Base-by-base conservation (phyloP, 2,329 filamentous ascomycete species). In the Madurella mycetomatis region DNA sequence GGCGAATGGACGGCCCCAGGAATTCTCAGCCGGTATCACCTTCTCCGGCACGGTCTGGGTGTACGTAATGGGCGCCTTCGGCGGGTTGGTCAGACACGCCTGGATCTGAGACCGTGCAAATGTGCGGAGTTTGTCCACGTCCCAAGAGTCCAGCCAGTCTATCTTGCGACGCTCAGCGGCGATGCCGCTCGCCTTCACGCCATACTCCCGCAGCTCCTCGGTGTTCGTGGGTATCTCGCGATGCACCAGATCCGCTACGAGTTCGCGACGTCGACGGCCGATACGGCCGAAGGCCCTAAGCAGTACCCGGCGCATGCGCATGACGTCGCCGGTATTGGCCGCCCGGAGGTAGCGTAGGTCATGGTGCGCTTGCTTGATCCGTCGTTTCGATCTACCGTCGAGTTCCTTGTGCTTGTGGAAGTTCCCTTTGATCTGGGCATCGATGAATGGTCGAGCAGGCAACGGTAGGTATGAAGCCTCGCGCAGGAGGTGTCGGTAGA, bases 401-500 rank as follows among this genome's bases (percentile, higher is more conserved):
- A 73, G 60, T 12, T 62, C 25, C 4, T 60, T 66, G 57, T 75
- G 68, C 2, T 67, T 66, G n/a, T 72, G 73, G 62, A 83, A 85
- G 34, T 74, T 73, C 8, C 61, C 55, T 48, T 70, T 69, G 44
- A 84, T 76, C 34, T 70, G 70, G 7, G 69, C 61, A 44, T 70
- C 64, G 50, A 80, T 68, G 51, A 71, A 75, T 2, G 69, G 66
- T 40, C 75, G 76, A 55, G 78, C 79, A 40, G 76, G 67, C 2
- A 73, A 72, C 1, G 82, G 81, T 2, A 86, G 76, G 64, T 86
- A 86, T 30, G 79, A 77, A 40, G 75, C 72, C 70, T 85, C 81
- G 55, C 83, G 81, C 37, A 86, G 78, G 18, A 86, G 70, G 54
- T 81, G 75, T 53, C 83, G 77, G 66, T 83, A 86, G 45, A 83